Evolutionary conservation across 805 yeast genomes (phyloP), one percentile per base, ranked within the genome.

Genomic region (Teunomyces lycoperdinae): DNA sequence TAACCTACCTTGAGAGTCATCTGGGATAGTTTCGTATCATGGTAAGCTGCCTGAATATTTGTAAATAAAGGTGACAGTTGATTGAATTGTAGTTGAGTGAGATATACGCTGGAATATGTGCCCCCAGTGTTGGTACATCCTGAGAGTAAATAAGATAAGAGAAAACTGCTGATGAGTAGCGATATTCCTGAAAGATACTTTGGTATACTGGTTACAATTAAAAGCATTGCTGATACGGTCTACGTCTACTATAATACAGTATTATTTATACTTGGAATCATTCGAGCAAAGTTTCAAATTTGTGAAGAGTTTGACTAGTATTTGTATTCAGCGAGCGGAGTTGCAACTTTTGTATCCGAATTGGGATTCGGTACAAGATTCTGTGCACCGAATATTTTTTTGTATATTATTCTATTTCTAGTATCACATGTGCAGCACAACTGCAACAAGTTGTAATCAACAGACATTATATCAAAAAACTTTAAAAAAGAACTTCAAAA

Each of bases 1-100:
- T 81, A 83, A 7, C 85, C 85, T 8, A 81, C 74, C 38, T 68
- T 69, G 3, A 84, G 74, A 4, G 64, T 52, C 61, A 83, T 67
- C 3, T 64, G 58, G 9, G 75, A 63, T 17, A 76, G 57, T 2
- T 67, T 8, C 44, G 68, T 0, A 73, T 56, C 3, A 13, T 20
- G 42, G n/a, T 34, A 26, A 9, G 41, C 64, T 47, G 63, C 54
- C 50, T 70, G 53, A 26, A 80, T 69, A 42, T 72, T 62, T 9
- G 70, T 54, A 52, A 62, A 76, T 42, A 78, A 58, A 1, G 75
- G 56, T 0, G 84, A 78, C 1, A 74, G 58, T 16, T 64, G 48
- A 53, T 83, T 78, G 65, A 79, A 81, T 43, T 63, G 56, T 52
- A 77, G 74, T 42, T 73, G 69, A n/a, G 78, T 70, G 43, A 83